Evolutionary conservation across 2,329 filamentous ascomycete species (phyloP).

Genomic region (Sporothrix humicola): DNA sequence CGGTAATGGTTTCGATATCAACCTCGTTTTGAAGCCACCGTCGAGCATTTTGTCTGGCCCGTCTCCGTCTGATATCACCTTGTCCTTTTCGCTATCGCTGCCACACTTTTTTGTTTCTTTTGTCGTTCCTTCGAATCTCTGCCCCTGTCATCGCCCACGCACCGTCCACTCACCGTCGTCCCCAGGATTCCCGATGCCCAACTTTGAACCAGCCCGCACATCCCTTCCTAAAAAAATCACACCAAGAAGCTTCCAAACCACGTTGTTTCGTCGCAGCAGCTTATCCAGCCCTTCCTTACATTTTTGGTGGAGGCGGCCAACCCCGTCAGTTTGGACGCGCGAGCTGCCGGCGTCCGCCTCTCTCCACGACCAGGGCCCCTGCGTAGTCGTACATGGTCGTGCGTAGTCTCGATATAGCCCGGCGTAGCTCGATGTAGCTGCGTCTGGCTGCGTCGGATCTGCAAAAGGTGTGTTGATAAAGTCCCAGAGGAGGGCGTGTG

Average conservation of each 20-base stretch:
- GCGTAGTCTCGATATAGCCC: no score
- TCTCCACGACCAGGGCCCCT: not conserved
- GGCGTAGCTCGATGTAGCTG: no score
- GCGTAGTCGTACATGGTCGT: no score
- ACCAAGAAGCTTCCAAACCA: not conserved
- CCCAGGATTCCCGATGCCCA: not conserved
- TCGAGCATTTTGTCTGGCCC: not conserved
- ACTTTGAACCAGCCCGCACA: not conserved
- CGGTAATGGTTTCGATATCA: not conserved
- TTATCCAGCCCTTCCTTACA: not conserved
- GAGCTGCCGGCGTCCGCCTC: conserved; percentile 22
- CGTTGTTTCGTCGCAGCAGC: not conserved
- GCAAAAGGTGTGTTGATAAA: conserved; percentile 1
- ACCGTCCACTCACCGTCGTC: no score
- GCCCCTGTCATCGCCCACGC: not conserved
- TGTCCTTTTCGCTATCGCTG: not conserved
- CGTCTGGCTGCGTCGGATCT: not conserved
- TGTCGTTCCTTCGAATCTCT: not conserved
- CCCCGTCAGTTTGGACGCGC: conserved; percentile 18
- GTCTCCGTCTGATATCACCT: not conserved
- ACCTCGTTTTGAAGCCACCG: not conserved
- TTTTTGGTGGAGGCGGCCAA: conserved; percentile 6
- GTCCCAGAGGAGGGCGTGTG: not conserved
- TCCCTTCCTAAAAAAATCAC: no score
- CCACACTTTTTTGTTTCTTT: not conserved